Evolutionary conservation across 441 rosid species (phyloP).

Genomic region (Populus hybrid): DNA sequence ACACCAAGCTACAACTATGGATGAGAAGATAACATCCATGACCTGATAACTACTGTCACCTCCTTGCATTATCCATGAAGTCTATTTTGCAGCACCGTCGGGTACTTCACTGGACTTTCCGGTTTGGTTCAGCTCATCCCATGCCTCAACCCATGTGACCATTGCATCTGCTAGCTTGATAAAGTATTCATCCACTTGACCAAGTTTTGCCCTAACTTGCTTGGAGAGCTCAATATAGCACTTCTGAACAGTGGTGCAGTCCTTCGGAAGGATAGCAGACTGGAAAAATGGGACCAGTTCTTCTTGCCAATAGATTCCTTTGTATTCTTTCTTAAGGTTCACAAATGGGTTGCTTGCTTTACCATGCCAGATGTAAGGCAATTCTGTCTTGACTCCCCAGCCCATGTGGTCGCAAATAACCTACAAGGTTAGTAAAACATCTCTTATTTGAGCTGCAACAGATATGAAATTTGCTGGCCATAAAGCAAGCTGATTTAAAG

Average conservation of each 20-base stretch:
- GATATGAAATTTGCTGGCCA: neutral
- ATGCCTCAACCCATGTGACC: constrained; percentile 89
- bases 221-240: constrained; percentile 78
- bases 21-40: neutral
- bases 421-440: constrained; percentile 26
- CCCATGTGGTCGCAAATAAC: constrained; percentile 85
- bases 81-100: constrained; percentile 38
- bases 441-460: neutral
- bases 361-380: constrained; percentile 89
- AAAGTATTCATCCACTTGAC: constrained; percentile 70
- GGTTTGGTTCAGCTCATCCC: constrained; percentile 84
- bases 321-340: constrained; percentile 81
- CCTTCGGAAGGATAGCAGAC: constrained; percentile 60
- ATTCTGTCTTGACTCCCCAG: constrained; percentile 77
- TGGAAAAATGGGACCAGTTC: constrained; percentile 88
- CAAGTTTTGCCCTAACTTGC: constrained; percentile 67
- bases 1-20: constrained; percentile 8
- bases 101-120: constrained; percentile 29
- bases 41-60: neutral
- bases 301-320: constrained; percentile 89
- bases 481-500: too few species aligned
- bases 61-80: neutral
- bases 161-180: constrained; percentile 77
- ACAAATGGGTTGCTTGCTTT: constrained; percentile 90
- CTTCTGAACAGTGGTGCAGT: constrained; percentile 69